Evolutionary conservation across 805 yeast genomes (phyloP).

Genomic region (Ogataea chonburiensis): DNA sequence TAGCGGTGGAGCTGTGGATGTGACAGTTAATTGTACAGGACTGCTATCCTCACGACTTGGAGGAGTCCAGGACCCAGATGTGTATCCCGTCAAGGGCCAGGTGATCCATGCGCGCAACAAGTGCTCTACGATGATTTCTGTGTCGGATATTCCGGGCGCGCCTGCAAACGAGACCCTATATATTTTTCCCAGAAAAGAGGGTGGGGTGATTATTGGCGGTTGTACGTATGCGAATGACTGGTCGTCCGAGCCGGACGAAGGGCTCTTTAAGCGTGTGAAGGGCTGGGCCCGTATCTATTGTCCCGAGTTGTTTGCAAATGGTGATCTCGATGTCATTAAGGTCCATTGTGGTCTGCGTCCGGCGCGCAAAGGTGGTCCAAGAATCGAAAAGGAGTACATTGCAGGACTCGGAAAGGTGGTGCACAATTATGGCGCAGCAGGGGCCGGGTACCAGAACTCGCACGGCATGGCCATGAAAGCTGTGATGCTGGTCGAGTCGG

Average conservation of each 20-base stretch:
- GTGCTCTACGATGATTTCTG: constrained; percentile 23
- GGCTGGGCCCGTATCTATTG: constrained; percentile 42
- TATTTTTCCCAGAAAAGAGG: constrained; percentile 69
- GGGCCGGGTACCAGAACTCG: constrained; percentile 66
- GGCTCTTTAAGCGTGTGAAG: constrained; percentile 46
- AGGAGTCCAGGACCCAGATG: constrained; percentile 39
- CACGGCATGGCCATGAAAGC: constrained; percentile 26
- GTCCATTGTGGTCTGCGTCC: constrained; percentile 69
- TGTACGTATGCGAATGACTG: constrained; percentile 27
- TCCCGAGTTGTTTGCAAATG: constrained; percentile 38
- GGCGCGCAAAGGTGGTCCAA: constrained; percentile 57
- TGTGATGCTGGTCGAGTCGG: constrained; percentile 35
- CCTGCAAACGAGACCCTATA: constrained; percentile 50
- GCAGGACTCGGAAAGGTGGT: constrained; percentile 35
- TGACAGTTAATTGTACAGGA: constrained; percentile 61
- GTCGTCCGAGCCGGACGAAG: constrained; percentile 37
- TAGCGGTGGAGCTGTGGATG: constrained; percentile 41
- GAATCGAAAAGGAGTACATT: constrained; percentile 43
- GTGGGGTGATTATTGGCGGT: constrained; percentile 72
- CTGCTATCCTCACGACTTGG: constrained; percentile 42
- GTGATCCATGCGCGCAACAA: constrained; percentile 51
- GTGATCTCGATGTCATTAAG: constrained; percentile 45
- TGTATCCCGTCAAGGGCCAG: constrained; percentile 61
- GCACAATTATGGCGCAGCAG: constrained; percentile 72
- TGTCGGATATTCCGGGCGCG: constrained; percentile 29